Evolutionary conservation across 169 alveolate species (phyloP).

Genomic region (Plasmodium vivax): DNA sequence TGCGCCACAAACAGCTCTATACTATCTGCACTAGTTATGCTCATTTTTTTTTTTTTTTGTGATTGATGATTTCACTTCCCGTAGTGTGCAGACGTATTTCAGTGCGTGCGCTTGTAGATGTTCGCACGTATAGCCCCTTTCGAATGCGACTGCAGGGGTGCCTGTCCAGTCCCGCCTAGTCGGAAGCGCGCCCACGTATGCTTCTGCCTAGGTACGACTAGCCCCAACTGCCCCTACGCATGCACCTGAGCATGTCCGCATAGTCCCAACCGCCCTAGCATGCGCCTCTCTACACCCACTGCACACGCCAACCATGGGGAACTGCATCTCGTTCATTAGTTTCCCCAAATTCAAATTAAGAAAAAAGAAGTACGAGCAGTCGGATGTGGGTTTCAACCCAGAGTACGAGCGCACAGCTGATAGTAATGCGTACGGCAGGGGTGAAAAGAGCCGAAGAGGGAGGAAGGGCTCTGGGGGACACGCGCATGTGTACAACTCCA

Average conservation of each 20-base stretch:
- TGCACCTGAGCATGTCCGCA: neutral
- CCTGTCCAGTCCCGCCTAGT: neutral
- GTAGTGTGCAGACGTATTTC: neutral
- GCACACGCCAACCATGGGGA: conserved; percentile 37
- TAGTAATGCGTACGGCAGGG: neutral
- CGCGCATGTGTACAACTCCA: neutral
- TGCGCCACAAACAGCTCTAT: neutral
- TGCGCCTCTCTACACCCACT: neutral
- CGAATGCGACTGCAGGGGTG: neutral
- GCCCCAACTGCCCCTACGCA: too few species aligned
- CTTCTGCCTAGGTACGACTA: too few species aligned
- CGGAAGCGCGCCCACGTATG: neutral
- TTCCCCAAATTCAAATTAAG: conserved; percentile 32
- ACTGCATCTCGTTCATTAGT: conserved; percentile 45
- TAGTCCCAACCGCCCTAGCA: too few species aligned
- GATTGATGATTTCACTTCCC: neutral
- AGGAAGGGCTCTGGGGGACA: neutral
- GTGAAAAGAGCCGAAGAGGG: neutral
- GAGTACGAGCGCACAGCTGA: neutral
- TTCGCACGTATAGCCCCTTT: neutral
- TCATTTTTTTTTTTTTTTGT: neutral
- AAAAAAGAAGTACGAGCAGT: neutral
- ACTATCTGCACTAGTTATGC: neutral
- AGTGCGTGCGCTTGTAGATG: neutral
- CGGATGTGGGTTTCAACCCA: conserved; percentile 3